phyloP scores from a whole-genome alignment of 1,139 yeast species.

The Yamadazyma dendronema region DNA sequence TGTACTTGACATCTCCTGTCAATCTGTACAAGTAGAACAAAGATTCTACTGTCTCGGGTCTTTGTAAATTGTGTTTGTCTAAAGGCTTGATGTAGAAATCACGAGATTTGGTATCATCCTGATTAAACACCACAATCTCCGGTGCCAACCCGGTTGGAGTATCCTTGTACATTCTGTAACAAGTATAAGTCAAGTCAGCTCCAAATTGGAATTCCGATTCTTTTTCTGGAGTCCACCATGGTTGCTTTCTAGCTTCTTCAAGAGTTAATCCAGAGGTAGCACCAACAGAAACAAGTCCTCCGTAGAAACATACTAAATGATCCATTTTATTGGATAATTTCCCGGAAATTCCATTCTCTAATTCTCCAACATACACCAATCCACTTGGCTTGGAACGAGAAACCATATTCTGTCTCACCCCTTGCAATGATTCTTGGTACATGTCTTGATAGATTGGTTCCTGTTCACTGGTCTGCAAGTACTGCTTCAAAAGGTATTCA shows the following conservation, averaged over 20 bases:
- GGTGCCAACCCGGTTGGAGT: conserved; percentile 77
- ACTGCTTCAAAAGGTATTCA: conserved; percentile 85
- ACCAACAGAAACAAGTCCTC: conserved; percentile 86
- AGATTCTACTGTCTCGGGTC: conserved; percentile 95
- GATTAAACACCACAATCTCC: conserved; percentile 81
- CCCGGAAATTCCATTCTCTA: conserved; percentile 63
- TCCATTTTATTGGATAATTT: conserved; percentile 80
- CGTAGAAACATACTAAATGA: conserved; percentile 89
- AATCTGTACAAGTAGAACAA: conserved; percentile 76
- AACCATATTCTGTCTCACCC: conserved; percentile 62
- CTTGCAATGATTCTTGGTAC: conserved; percentile 76
- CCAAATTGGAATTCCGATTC: conserved; percentile 64
- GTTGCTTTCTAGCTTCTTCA: conserved; percentile 34
- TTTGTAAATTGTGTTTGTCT: conserved; percentile 82
- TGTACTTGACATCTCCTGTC: conserved; percentile 77
- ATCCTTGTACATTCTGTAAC: conserved; percentile 78
- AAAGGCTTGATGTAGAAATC: conserved; percentile 70
- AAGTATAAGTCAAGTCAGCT: conserved; percentile 73
- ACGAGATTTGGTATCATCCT: conserved; percentile 22
- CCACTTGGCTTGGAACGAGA: conserved; percentile 61
- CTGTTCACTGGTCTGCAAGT: conserved; percentile 66
- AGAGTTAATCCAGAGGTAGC: conserved; percentile 71
- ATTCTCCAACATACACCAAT: conserved; percentile 75
- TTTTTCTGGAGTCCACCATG: conserved; percentile 36
- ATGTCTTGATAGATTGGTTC: conserved; percentile 66